phyloP scores from a whole-genome alignment of 2,329 filamentous ascomycete genomes.

The Simplicillium sp. region DNA sequence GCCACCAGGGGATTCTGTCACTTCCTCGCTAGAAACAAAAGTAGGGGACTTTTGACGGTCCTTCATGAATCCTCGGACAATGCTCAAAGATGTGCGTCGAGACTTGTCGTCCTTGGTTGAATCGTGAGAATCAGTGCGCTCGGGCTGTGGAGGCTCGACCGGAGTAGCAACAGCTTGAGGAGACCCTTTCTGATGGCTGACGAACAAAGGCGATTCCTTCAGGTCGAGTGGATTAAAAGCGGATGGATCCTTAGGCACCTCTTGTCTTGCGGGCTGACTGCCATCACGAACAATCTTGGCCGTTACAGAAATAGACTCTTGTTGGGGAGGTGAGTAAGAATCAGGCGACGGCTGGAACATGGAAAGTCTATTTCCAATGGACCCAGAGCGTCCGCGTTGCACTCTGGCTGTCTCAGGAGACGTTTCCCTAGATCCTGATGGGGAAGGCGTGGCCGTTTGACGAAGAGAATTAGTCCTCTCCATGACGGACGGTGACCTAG shows the following conservation, averaged over 20 bases:
- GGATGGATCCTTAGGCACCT: slow-evolving; percentile 26
- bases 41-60: slow-evolving; percentile 45
- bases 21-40: slow-evolving; percentile 34
- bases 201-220: slow-evolving; percentile 48
- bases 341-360: slow-evolving; percentile 36
- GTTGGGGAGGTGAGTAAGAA: slow-evolving; percentile 30
- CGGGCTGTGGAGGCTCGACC: slow-evolving; percentile 7
- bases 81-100: slow-evolving; percentile 48
- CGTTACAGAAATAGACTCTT: slow-evolving; percentile 81
- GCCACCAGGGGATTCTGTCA: slow-evolving; percentile 21
- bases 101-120: slow-evolving; percentile 26
- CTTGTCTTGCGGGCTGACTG: slow-evolving; percentile 27
- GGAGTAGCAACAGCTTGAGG: slow-evolving; percentile 15
- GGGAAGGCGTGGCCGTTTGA: slow-evolving; percentile 15
- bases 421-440: slow-evolving; percentile 32
- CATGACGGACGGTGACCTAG: slow-evolving; percentile 33
- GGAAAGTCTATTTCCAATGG: slow-evolving; percentile 44
- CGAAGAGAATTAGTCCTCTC: slow-evolving; percentile 30
- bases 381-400: slow-evolving; percentile 38
- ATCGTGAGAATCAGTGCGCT: slow-evolving; percentile 24
- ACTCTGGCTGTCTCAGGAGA: slow-evolving; percentile 31
- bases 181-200: slow-evolving; percentile 39
- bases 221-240: slow-evolving; percentile 42
- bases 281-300: slow-evolving; percentile 70
- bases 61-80: slow-evolving; percentile 53